A percentile compares a stretch with the other conserved stretches of the same genome.
phyloP scores from a whole-genome alignment of 108 stramenopile genomes.

The Aurantiochytrium sp. region DNA sequence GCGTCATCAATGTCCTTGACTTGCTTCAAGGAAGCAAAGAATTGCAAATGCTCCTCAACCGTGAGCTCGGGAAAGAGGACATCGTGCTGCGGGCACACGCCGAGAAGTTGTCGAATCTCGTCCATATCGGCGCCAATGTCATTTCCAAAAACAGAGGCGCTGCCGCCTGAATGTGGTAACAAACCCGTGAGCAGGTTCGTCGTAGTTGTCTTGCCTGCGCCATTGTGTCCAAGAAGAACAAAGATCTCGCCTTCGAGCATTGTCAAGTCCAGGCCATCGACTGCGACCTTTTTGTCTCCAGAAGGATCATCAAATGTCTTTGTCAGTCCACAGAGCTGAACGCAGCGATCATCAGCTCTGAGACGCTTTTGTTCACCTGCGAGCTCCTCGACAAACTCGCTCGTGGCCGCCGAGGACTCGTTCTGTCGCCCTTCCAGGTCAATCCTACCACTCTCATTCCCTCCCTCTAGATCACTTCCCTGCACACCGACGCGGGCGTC shows the following conservation, averaged over 20 bases:
- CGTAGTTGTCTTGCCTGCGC: slow-evolving; percentile 61
- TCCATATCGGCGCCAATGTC: not conserved
- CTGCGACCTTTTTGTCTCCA: slow-evolving; percentile 75
- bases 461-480: too few relatives aligned
- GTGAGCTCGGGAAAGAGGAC: slow-evolving; percentile 53
- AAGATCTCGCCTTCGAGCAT: slow-evolving; percentile 85
- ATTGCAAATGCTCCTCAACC: slow-evolving; percentile 46
- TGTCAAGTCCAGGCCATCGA: slow-evolving; percentile 69
- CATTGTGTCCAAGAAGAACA: slow-evolving; percentile 84
- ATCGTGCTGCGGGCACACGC: slow-evolving; percentile 66
- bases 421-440: slow-evolving; percentile 24
- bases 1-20: slow-evolving; percentile 18
- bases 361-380: slow-evolving; percentile 57
- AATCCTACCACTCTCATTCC: not conserved
- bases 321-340: not conserved
- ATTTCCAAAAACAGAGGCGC: slow-evolving; percentile 39
- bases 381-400: not conserved
- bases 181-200: slow-evolving; percentile 88
- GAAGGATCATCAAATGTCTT: slow-evolving; percentile 56
- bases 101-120: slow-evolving; percentile 41
- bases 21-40: slow-evolving; percentile 45
- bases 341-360: slow-evolving; percentile 17
- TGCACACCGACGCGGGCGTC: too few relatives aligned
- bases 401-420: not conserved
- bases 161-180: slow-evolving; percentile 70